A percentile compares a stretch with the other conserved stretches of the same genome.
These are phyloP conservation scores for Fusarium burgessii DNA, from an alignment of 2,329 filamentous ascomycete genomes.

Conservation along the genomic window DNA sequence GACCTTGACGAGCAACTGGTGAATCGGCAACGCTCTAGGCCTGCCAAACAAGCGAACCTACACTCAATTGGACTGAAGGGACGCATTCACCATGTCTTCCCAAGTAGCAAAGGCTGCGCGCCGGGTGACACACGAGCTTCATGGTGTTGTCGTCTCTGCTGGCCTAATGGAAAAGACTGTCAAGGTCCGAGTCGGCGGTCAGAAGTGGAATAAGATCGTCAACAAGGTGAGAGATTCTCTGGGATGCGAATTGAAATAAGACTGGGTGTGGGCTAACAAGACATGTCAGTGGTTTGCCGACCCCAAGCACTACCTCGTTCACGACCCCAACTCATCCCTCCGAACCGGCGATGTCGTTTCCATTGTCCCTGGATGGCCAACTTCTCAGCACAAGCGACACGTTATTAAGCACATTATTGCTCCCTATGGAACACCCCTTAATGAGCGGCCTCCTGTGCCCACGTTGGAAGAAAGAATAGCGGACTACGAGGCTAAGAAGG, in stretches of 20 bases:
- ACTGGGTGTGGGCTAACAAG: not conserved
- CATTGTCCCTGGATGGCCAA: constrained; percentile 74
- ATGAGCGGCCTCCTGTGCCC: constrained; percentile 74
- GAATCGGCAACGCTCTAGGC: constrained; percentile 13
- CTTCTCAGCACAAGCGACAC: constrained; percentile 75
- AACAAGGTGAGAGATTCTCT: constrained; percentile 69
- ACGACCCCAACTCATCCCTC: constrained; percentile 81
- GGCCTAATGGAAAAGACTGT: constrained; percentile 84
- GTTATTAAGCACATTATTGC: constrained; percentile 81
- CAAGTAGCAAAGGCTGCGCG: constrained; percentile 57
- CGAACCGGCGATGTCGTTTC: constrained; percentile 80
- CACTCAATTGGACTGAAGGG: constrained; percentile 2
- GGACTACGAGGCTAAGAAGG: constrained; percentile 65
- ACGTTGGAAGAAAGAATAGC: constrained; percentile 71
- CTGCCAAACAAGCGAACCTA: not conserved
- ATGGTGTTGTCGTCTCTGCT: constrained; percentile 80
- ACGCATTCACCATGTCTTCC: constrained; percentile 51
- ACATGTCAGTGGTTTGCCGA: constrained; percentile 70
- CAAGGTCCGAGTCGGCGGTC: constrained; percentile 78
- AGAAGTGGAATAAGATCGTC: constrained; percentile 78
- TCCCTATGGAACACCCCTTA: constrained; percentile 72
- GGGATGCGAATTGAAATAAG: not conserved
- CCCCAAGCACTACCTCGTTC: constrained; percentile 75
- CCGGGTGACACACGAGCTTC: constrained; percentile 63
- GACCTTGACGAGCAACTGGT: constrained; percentile 31